These are phyloP conservation scores for Maudiozyma pseudohumilis DNA, from an alignment of 805 yeast genomes.

Conservation along the genomic window DNA sequence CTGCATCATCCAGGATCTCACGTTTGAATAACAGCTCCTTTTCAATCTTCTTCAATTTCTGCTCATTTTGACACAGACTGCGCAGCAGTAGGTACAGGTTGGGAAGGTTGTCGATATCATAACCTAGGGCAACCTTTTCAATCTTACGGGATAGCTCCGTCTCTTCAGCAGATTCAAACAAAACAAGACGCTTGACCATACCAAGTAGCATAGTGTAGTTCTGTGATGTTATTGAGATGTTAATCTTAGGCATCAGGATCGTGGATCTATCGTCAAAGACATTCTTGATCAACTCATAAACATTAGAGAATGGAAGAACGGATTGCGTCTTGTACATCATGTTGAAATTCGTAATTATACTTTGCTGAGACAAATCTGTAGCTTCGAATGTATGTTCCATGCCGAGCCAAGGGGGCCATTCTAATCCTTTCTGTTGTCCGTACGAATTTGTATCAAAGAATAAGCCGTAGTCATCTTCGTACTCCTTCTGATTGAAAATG, in stretches of 20 bases:
- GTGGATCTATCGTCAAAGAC: slow-evolving; percentile 37
- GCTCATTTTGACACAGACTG: slow-evolving; percentile 40
- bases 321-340: slow-evolving; percentile 51
- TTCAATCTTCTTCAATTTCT: slow-evolving; percentile 33
- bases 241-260: slow-evolving; percentile 61
- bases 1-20: slow-evolving; percentile 39
- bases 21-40: slow-evolving; percentile 42
- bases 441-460: slow-evolving; percentile 43
- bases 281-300: slow-evolving; percentile 21
- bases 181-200: slow-evolving; percentile 51
- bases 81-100: slow-evolving; percentile 40
- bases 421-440: slow-evolving; percentile 39
- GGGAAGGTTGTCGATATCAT: slow-evolving; percentile 54
- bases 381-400: slow-evolving; percentile 56
- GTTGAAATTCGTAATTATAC: slow-evolving; percentile 56
- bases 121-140: slow-evolving; percentile 56
- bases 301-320: slow-evolving; percentile 36
- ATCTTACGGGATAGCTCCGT: slow-evolving; percentile 47
- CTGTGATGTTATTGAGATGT: slow-evolving; percentile 57
- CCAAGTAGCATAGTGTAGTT: slow-evolving; percentile 63
- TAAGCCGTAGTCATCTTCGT: slow-evolving; percentile 32
- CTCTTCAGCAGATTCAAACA: slow-evolving; percentile 65
- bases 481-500: slow-evolving; percentile 47
- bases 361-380: slow-evolving; percentile 36
- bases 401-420: slow-evolving; percentile 91